Evolutionary conservation across 306 rosid genomes (phyloP).

Genomic region (Vigna unguiculata): DNA sequence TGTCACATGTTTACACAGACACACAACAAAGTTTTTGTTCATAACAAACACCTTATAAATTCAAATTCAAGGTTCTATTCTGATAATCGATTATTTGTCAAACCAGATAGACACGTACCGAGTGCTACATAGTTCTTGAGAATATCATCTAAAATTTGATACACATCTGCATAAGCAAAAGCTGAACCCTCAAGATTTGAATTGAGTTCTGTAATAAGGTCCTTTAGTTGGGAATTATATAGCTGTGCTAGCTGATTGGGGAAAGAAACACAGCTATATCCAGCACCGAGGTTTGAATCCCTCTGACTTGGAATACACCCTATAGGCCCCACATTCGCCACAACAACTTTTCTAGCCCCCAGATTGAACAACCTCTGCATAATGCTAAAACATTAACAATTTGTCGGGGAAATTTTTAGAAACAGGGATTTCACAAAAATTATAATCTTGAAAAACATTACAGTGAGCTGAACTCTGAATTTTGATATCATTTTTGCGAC

Average conservation of each 20-base stretch:
- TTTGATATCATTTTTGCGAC: constrained; percentile 64
- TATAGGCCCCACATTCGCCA: constrained; percentile 77
- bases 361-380: constrained; percentile 68
- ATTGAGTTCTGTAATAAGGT: constrained; percentile 57
- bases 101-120: constrained; percentile 47
- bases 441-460: constrained; percentile 13
- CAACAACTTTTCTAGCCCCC: constrained; percentile 73
- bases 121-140: constrained; percentile 52
- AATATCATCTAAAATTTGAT: constrained; percentile 62
- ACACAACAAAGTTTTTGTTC: background rate
- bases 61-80: background rate
- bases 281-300: constrained; percentile 60
- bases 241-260: constrained; percentile 61
- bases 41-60: background rate
- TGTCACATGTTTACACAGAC: constrained; percentile 30
- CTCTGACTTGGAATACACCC: constrained; percentile 83
- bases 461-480: constrained; percentile 62
- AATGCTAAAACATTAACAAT: background rate
- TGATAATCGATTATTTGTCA: background rate
- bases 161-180: constrained; percentile 75
- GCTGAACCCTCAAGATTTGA: constrained; percentile 49
- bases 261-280: constrained; percentile 54
- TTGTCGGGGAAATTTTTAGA: background rate
- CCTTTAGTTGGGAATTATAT: constrained; percentile 60
- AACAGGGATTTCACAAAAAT: background rate